These are phyloP conservation scores for Asterochloris sp. DNA, from an alignment of 139 green algal genomes.

Conservation along the genomic window DNA sequence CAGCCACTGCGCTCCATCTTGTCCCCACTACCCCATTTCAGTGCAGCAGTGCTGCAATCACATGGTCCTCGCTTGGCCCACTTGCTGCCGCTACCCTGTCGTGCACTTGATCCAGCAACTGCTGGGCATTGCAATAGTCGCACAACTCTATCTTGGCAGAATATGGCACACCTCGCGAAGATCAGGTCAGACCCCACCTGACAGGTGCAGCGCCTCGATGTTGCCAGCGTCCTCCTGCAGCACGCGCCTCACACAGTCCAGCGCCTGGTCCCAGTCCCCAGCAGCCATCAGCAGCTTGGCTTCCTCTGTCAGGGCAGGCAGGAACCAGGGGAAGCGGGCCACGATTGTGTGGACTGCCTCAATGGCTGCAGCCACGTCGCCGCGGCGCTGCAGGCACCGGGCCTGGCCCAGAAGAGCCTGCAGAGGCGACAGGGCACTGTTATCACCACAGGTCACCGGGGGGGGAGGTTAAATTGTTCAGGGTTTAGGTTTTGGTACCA, in stretches of 20 bases:
- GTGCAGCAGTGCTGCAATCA: too few species aligned
- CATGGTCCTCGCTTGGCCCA: too few species aligned
- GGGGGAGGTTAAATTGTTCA: too few species aligned
- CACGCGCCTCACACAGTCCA: constrained; percentile 32
- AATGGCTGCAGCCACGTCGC: constrained; percentile 22
- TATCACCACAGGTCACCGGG: neutral
- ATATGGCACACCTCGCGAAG: too few species aligned
- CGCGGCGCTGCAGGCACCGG: constrained; percentile 41
- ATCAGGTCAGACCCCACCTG: neutral
- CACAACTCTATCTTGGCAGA: too few species aligned
- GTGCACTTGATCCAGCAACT: too few species aligned
- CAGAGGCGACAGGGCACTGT: neutral
- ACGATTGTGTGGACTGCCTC: constrained; percentile 44
- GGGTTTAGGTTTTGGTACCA: too few species aligned
- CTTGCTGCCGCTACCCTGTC: too few species aligned
- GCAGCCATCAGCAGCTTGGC: constrained; percentile 44
- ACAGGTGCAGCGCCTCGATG: constrained; percentile 46
- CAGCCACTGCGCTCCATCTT: too few species aligned
- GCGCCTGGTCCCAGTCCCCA: constrained; percentile 46
- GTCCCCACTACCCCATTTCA: too few species aligned
- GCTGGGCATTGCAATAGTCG: too few species aligned
- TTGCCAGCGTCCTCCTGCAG: constrained; percentile 46
- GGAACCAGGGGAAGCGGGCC: constrained; percentile 51
- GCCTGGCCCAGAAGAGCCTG: constrained; percentile 63
- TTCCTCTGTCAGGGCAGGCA: constrained; percentile 57